Evolutionary conservation across 2,329 filamentous ascomycete species (phyloP).

Genomic region (Nannizzia gypsea): DNA sequence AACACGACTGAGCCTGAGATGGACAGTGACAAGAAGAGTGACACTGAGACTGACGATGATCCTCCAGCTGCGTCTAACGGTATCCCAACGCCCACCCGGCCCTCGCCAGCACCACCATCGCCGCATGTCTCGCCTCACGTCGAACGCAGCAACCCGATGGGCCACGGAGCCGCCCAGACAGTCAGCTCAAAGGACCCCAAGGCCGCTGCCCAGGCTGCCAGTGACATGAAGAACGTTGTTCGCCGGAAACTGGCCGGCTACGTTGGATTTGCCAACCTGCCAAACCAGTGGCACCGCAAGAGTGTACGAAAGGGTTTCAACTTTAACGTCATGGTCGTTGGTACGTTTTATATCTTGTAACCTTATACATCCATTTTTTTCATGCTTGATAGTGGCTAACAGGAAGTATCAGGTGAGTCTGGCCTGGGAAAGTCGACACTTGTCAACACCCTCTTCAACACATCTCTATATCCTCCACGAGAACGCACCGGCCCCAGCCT

Average conservation of each 20-base stretch:
- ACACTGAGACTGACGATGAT: conserved; percentile 22
- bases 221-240: conserved; percentile 85
- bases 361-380: background rate
- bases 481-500: conserved; percentile 95
- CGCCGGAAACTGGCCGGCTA: conserved; percentile 97
- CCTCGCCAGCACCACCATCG: conserved; percentile 27
- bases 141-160: conserved; percentile 48
- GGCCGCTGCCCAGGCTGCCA: conserved; percentile 42
- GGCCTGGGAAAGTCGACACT: conserved; percentile 97
- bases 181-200: conserved; percentile 56
- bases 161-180: conserved; percentile 44
- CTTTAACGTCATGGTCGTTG: conserved; percentile 99
- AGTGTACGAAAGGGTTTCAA: conserved; percentile 99
- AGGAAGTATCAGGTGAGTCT: conserved; percentile 72
- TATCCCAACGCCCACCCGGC: conserved; percentile 18
- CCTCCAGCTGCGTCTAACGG: conserved; percentile 22
- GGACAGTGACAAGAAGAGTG: background rate
- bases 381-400: background rate
- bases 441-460: conserved; percentile 99
- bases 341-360: conserved; percentile 47
- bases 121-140: conserved; percentile 31
- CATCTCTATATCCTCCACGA: conserved; percentile 94
- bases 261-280: conserved; percentile 95
- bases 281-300: conserved; percentile 99
- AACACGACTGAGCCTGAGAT: too few relatives aligned